A percentile compares a stretch with the other conserved stretches of the same genome.
These are phyloP conservation scores for Crithidia acanthocephali DNA, from an alignment of 208 protist genomes.

Conservation along the genomic window DNA sequence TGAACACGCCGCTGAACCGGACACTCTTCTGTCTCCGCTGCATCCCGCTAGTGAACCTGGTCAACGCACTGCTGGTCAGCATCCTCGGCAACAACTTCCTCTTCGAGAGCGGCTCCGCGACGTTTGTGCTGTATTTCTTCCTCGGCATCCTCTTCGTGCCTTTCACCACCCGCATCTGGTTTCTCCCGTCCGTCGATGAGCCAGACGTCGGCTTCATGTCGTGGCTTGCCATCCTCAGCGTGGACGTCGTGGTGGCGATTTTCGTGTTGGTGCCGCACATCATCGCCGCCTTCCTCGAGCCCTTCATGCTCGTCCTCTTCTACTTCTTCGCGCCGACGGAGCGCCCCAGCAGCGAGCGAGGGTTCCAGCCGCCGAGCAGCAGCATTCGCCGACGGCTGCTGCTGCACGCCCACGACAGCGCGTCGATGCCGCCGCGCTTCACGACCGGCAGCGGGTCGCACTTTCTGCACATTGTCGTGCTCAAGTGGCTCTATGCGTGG, in stretches of 20 bases:
- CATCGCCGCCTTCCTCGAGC: constrained; percentile 63
- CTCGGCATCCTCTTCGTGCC: constrained; percentile 63
- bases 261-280: constrained; percentile 65
- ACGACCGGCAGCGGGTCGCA: constrained; percentile 48
- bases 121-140: constrained; percentile 61
- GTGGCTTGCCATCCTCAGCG: constrained; percentile 64
- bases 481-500: constrained; percentile 59
- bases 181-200: constrained; percentile 79
- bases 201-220: constrained; percentile 59
- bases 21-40: constrained; percentile 76
- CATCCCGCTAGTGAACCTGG: constrained; percentile 69
- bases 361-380: constrained; percentile 35
- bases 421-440: constrained; percentile 49
- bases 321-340: constrained; percentile 57
- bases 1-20: constrained; percentile 58
- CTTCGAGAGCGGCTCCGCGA: constrained; percentile 48
- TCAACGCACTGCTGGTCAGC: constrained; percentile 76
- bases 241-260: constrained; percentile 50
- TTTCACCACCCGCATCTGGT: constrained; percentile 80
- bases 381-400: constrained; percentile 63
- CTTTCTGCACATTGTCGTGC: constrained; percentile 64
- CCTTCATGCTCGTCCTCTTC: constrained; percentile 65
- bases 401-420: constrained; percentile 49
- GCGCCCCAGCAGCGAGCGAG: constrained; percentile 30
- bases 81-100: constrained; percentile 75